Evolutionary conservation across 2,329 filamentous ascomycete species (phyloP), one percentile per base, ranked within the genome.

Genomic region (Tolypocladium endophyticum): DNA sequence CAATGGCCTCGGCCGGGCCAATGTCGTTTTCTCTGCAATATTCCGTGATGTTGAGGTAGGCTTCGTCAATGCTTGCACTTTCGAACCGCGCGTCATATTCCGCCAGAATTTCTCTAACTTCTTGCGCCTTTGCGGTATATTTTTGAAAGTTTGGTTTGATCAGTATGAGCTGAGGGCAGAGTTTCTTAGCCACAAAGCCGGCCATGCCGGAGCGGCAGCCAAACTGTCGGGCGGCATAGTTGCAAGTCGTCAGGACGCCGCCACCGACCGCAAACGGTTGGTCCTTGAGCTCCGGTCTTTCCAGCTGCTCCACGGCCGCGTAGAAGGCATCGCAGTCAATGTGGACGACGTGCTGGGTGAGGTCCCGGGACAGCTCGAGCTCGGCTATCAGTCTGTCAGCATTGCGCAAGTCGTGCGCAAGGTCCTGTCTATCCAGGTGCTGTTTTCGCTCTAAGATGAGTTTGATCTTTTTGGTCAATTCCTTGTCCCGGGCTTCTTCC

Each of bases 281-380:
- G 45, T 92, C 80, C 61, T 88, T 89, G 54, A 99, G 80, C 70
- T 96, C 92, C 0, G 93, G 94, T 1, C 88, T 82, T 67, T 90
- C 87, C 3, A 92, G 81, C 65, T 87, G 90, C 72, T 97, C 94
- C 0, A 97, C 94, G 0, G 94, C 91, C 0, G 94, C 94, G 69
- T 94, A 99, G 73, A 99, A 99, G 20, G 94, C 94, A 77, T 99
- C 94, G 73, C 94, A 97, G 72, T 99, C 94, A 55, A 97, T 83
- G 70, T 99, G 94, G 0, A 97, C 88, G 30, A 97, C 84, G 60
- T 85, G 79, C 71, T 97, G 94, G 0, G 87, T 87, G 41, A 99
- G 77, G 69, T 97, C 92, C 55, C 94, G 83, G 1, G 82, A 80
- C 9, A 86, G 70, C 69, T 99, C 94, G 25, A 97, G 81, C 66